Evolutionary conservation across 805 yeast species (phyloP), one percentile per base, ranked within the genome.

Genomic region (Candida lessepsii): DNA sequence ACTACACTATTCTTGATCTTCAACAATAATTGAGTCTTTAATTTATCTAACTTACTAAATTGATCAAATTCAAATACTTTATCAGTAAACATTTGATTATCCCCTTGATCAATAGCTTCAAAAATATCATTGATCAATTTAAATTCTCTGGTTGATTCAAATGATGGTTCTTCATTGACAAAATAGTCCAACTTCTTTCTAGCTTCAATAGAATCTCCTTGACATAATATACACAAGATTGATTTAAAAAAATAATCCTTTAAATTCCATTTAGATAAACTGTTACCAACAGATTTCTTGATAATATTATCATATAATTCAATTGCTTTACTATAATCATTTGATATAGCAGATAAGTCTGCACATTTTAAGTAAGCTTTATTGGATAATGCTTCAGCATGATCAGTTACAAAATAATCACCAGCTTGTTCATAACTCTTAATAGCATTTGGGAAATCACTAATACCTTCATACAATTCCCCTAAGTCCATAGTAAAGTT

Each of bases 351-450:
- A 39, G 81, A 75, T 51, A 93, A 71, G 57, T 93, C 97, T 2
- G 98, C 98, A 48, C 89, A 84, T 60, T 88, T 88, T 49, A 91
- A 67, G 50, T 76, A 85, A 17, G 95, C 90, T 67, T 93, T 93
- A 64, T 82, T 89, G 18, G 96, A 79, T 41, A 91, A 61, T 7
- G 97, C 95, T 47, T 83, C 84, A 0, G 98, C 97, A 43, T 88
- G 90, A 63, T 93, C 99, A 46, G 91, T 87, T 40, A 80, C 76
- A 58, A 84, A 90, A 90, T 96, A 93, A 56, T 93, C 98, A 29
- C 96, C 96, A 9, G 99, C 96, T 53, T 83, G 86, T 57, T 89
- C 95, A 58, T 84, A 91, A 20, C 89, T 78, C 40, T 72, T 72
- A 39, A 83, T 74, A 5, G 99, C 97, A 50, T 76, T 76, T 17